These are phyloP conservation scores for Talaromyces sp. DNA, from an alignment of 2,329 filamentous ascomycete genomes.

Conservation along the genomic window DNA sequence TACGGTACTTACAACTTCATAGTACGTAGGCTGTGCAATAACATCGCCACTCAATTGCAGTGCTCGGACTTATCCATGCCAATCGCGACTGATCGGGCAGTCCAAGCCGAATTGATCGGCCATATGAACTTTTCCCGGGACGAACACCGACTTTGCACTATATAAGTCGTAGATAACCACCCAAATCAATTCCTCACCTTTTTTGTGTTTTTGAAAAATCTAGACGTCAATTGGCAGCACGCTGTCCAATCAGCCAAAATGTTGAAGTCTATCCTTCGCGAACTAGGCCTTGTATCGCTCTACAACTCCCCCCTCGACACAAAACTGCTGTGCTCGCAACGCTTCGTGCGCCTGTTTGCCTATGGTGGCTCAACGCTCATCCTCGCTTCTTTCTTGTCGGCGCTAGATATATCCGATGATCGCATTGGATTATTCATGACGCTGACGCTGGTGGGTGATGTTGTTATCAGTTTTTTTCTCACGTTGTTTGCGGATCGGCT, in stretches of 20 bases:
- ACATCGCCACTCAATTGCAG: neutral
- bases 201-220: too few species aligned
- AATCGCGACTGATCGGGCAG: neutral
- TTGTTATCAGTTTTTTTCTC: constrained; percentile 55
- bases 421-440: constrained; percentile 65
- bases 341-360: constrained; percentile 58
- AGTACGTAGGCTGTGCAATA: too few species aligned
- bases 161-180: neutral
- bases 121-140: neutral
- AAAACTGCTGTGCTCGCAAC: constrained; percentile 40
- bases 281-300: constrained; percentile 38
- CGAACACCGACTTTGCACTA: neutral
- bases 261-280: constrained; percentile 23
- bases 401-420: constrained; percentile 54
- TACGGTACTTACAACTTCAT: too few species aligned
- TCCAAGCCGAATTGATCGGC: neutral
- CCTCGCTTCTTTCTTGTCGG: constrained; percentile 60
- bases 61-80: neutral
- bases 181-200: neutral
- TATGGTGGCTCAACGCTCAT: constrained; percentile 61
- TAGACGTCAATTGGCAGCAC: too few species aligned
- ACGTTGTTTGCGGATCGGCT: constrained; percentile 59
- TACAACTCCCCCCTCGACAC: constrained; percentile 37
- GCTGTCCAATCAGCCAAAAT: neutral
- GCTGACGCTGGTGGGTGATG: constrained; percentile 60